Base-by-base conservation (phyloP, 257 asterid genomes). In the Lantana camara region DNA sequence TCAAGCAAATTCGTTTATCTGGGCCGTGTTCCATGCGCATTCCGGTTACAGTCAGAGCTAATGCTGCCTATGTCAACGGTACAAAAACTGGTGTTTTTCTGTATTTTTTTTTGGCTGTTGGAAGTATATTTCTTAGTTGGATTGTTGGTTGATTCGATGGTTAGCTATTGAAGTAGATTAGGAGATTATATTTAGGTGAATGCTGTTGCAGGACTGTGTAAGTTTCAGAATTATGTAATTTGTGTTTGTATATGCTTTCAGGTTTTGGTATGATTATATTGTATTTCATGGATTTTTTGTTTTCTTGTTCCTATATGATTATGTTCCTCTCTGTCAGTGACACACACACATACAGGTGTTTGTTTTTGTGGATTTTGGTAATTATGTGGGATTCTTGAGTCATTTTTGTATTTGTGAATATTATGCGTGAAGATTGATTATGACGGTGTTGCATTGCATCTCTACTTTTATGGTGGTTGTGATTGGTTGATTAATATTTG, bases 41-140 rank as follows among this genome's bases (percentile, higher is more conserved):
- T 27, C 32, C 41, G 44, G 10, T 38, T 17, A 20, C 42, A 2
- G 40, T 67, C 59, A 56, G n/a, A 32, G 60, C 57, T 35, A 47
- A 4, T 23, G 66, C 66, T 46, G 57, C 42, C 29, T 67, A 66
- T 19, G 14, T 57, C 51, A 24, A 46, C 19, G 72, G 58, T 22
- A 35, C 14, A 8, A 9, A n/a, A 19, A 5, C 16, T 62, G 1
- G 1, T 14, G 4, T 13, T 44, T 7, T 1, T 23, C 23, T 46
- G 52, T 46, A 12, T 46, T 21, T 15, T 46, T 54, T 34, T 37
- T 37, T 37, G 13, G 3, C 14, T 27, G 5, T 27, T 27, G 32
- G 32, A 5, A 37, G 8, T 7, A 37, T 37, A 37, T 37, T 37
- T 37, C 44, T 37, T 37, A 7, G 10, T 37, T 7, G 3, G 44